Conservation (phyloP, 805 yeast genomes). For the Spathaspora boniae region DNA sequence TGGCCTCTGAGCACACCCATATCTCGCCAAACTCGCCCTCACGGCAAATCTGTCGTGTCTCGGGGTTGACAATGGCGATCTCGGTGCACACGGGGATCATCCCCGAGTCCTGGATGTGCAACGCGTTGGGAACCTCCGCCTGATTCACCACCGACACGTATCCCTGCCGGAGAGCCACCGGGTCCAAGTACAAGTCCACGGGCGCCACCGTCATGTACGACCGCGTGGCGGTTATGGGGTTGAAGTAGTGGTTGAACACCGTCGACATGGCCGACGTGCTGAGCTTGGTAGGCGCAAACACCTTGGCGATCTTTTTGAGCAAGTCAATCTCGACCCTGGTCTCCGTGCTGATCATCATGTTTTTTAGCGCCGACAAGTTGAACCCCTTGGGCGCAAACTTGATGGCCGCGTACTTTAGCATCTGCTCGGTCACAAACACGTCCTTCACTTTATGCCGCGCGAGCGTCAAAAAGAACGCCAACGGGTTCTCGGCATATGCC, state of each 20-base stretch:
- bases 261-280: constrained; percentile 68
- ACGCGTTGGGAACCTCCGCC: constrained; percentile 59
- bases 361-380: constrained; percentile 61
- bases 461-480: constrained; percentile 62
- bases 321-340: constrained; percentile 68
- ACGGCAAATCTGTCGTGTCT: constrained; percentile 71
- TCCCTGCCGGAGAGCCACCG: constrained; percentile 87
- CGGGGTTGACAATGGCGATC: constrained; percentile 92
- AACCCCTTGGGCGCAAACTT: constrained; percentile 59
- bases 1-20: constrained; percentile 92
- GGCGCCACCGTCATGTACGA: constrained; percentile 89
- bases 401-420: constrained; percentile 71
- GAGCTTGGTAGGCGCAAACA: constrained; percentile 62
- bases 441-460: constrained; percentile 82
- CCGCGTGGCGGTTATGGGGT: constrained; percentile 80
- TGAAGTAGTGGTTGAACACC: constrained; percentile 73
- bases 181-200: constrained; percentile 81
- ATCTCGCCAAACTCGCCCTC: constrained; percentile 96
- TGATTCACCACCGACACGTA: constrained; percentile 76
- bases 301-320: constrained; percentile 53
- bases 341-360: constrained; percentile 78
- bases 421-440: constrained; percentile 77
- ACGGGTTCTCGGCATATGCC: constrained; percentile 73
- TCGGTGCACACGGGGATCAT: constrained; percentile 94
- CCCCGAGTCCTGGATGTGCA: constrained; percentile 89